These are phyloP conservation scores for Saccharomycopsis oosterbeekiorum DNA, from an alignment of 805 yeast genomes.

Conservation along the genomic window DNA sequence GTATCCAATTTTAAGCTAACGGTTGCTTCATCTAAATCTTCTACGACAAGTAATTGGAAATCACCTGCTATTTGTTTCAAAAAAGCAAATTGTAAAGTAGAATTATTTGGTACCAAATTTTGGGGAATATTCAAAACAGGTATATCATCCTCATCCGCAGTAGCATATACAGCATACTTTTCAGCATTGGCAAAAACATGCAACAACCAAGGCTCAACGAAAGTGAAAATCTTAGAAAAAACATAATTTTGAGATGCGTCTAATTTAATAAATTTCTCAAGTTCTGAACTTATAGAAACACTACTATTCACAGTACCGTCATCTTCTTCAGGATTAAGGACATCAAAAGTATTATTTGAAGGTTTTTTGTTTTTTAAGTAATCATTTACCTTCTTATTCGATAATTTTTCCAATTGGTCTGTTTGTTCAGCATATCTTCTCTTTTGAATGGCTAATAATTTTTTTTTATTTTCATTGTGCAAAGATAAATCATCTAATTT, in stretches of 20 bases:
- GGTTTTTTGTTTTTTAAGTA: conserved; percentile 27
- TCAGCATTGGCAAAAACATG: conserved; percentile 24
- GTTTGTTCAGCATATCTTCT: conserved; percentile 45
- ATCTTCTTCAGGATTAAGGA: conserved; percentile 19
- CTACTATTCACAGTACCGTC: not conserved
- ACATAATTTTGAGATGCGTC: conserved; percentile 2
- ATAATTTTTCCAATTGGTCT: conserved; percentile 7
- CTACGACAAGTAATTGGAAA: conserved; percentile 55
- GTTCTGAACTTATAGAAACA: not conserved
- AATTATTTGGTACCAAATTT: conserved; percentile 34
- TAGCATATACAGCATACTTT: not conserved
- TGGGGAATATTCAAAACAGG: conserved; percentile 39
- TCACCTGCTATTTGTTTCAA: conserved; percentile 57
- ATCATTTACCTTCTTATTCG: conserved; percentile 27
- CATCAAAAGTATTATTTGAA: conserved; percentile 6
- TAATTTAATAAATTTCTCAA: conserved; percentile 7
- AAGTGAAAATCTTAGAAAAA: conserved; percentile 14
- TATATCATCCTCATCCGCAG: conserved; percentile 25
- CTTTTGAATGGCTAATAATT: conserved; percentile 61
- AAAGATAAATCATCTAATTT: conserved; percentile 71
- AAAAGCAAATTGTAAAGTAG: conserved; percentile 37
- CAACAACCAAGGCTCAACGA: conserved; percentile 38
- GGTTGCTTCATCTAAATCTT: conserved; percentile 40
- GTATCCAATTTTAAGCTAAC: conserved; percentile 15
- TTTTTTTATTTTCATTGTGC: conserved; percentile 60